phyloP scores from a whole-genome alignment of 352 stramenopile species.

The Phytopythium boreale region DNA sequence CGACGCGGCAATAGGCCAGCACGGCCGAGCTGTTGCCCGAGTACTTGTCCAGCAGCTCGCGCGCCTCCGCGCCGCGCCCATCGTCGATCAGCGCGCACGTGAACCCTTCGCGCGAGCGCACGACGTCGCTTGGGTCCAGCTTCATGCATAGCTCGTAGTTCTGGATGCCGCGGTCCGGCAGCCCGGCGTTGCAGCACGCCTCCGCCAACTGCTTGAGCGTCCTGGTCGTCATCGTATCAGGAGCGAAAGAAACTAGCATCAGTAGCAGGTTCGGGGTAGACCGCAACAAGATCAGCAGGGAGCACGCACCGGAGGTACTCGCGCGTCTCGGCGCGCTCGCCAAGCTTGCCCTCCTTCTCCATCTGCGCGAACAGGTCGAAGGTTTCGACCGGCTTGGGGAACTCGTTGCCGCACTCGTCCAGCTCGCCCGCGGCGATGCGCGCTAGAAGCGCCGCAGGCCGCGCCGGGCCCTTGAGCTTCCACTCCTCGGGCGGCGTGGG shows the following conservation, averaged over 20 bases:
- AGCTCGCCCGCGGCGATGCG: conserved; percentile 77
- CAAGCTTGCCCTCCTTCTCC: conserved; percentile 48
- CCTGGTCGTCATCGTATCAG: too few relatives aligned
- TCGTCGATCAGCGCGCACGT: conserved; percentile 79
- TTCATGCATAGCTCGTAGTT: conserved; percentile 82
- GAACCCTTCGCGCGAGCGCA: conserved; percentile 65
- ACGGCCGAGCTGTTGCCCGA: conserved; percentile 50
- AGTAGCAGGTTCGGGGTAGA: background rate
- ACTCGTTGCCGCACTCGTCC: conserved; percentile 72
- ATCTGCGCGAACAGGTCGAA: conserved; percentile 69
- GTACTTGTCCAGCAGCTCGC: conserved; percentile 66
- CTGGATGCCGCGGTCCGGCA: conserved; percentile 75
- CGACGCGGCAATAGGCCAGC: conserved; percentile 78
- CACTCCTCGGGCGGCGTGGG: conserved; percentile 58
- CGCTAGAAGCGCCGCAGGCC: conserved; percentile 65
- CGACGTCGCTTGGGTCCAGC: conserved; percentile 59
- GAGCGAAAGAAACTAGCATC: too few relatives aligned
- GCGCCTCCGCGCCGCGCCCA: conserved; percentile 67
- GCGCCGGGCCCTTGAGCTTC: conserved; percentile 77
- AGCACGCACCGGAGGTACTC: conserved; percentile 58
- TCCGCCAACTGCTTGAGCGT: conserved; percentile 71
- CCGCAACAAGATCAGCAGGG: background rate
- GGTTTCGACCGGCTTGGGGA: conserved; percentile 69
- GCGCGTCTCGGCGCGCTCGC: conserved; percentile 54
- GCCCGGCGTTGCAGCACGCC: conserved; percentile 65